These are phyloP conservation scores for Musa schizocarpa DNA, from an alignment of 176 grass and related monocot species.

Conservation along the genomic window DNA sequence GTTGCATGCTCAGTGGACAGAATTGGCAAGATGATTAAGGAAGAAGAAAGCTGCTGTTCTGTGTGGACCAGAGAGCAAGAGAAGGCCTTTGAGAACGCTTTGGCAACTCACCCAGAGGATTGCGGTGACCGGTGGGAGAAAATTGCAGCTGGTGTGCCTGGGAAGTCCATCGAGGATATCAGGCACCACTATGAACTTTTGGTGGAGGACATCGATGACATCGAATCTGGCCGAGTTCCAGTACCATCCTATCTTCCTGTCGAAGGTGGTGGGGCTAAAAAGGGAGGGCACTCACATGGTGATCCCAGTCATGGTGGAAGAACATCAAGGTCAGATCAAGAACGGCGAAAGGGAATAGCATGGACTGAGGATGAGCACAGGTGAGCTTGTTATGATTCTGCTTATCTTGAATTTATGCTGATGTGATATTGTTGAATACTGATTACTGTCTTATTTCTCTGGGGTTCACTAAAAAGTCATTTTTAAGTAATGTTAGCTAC, in stretches of 20 bases:
- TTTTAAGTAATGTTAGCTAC: no score
- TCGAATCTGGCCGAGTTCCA: slow-evolving; percentile 72
- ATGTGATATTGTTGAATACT: no score
- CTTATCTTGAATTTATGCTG: neutral
- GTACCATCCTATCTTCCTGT: slow-evolving; percentile 37
- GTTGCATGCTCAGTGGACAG: no score
- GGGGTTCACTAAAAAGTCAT: no score
- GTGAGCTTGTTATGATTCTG: slow-evolving; percentile 14
- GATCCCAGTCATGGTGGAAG: slow-evolving; percentile 34
- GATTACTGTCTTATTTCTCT: no score
- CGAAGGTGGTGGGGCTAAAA: slow-evolving; percentile 32
- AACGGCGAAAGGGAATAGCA: slow-evolving; percentile 83
- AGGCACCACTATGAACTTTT: slow-evolving; percentile 69
- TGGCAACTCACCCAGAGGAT: slow-evolving; percentile 13
- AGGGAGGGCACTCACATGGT: slow-evolving; percentile 22
- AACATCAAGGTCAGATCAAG: slow-evolving; percentile 64
- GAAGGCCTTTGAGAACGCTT: slow-evolving; percentile 4
- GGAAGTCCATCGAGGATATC: slow-evolving; percentile 59
- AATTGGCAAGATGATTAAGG: neutral
- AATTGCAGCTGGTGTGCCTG: slow-evolving; percentile 45
- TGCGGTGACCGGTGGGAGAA: slow-evolving; percentile 39
- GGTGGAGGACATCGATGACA: slow-evolving; percentile 64
- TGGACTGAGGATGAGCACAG: slow-evolving; percentile 99
- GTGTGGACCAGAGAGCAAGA: neutral
- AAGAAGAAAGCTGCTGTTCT: neutral